Conservation (phyloP, 805 yeast genomes). For the Saccharomycopsis amapae region DNA sequence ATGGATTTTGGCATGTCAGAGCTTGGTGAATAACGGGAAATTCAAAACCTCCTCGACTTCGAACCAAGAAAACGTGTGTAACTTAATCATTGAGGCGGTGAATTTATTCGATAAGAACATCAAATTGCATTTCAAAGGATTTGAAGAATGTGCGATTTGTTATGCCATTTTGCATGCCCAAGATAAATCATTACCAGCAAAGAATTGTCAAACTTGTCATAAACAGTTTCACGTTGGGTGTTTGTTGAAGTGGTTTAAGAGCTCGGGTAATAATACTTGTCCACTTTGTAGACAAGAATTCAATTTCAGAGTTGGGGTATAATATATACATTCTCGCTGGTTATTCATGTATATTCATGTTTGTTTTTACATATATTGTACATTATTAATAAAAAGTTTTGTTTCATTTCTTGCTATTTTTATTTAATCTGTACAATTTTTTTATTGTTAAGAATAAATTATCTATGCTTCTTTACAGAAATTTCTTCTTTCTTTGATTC, state of each 20-base stretch:
- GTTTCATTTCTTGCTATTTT: too few relatives aligned
- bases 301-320: constrained; percentile 37
- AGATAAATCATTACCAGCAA: constrained; percentile 85
- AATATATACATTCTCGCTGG: too few relatives aligned
- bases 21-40: constrained; percentile 52
- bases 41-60: constrained; percentile 32
- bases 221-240: constrained; percentile 96
- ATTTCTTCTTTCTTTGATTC: too few relatives aligned
- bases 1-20: constrained; percentile 88
- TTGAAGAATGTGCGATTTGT: constrained; percentile 96
- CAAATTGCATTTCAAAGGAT: constrained; percentile 80
- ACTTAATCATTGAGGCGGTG: constrained; percentile 49
- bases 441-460: too few relatives aligned
- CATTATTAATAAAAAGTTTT: too few relatives aligned
- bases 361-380: too few relatives aligned
- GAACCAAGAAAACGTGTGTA: constrained; percentile 23
- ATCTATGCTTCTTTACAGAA: too few relatives aligned
- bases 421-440: too few relatives aligned
- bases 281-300: constrained; percentile 82
- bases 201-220: constrained; percentile 81
- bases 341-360: too few relatives aligned
- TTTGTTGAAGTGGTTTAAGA: constrained; percentile 93
- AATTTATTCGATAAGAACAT: constrained; percentile 68
- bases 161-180: constrained; percentile 81
- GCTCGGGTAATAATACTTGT: constrained; percentile 87